phyloP scores from a whole-genome alignment of 257 asterid species.

The Linderniella brevidens region DNA sequence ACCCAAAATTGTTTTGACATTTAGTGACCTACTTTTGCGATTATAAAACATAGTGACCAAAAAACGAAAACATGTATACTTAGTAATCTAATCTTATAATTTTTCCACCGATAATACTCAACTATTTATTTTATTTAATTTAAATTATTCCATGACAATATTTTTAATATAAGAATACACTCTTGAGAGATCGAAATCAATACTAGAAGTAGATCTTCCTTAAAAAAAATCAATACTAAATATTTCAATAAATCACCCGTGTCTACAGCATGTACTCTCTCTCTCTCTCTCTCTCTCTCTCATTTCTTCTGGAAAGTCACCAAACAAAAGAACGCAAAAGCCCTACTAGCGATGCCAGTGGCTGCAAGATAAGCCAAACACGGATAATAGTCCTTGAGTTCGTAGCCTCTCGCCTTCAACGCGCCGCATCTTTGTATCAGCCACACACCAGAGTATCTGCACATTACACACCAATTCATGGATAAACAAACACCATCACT shows the following conservation, averaged over 20 bases:
- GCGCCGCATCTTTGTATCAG: constrained; percentile 79
- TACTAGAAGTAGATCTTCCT: not conserved
- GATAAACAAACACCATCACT: not conserved
- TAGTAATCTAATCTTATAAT: too few species aligned
- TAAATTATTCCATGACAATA: too few species aligned
- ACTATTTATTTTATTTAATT: too few species aligned
- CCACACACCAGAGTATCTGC: constrained; percentile 94
- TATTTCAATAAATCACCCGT: too few species aligned
- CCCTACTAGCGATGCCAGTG: constrained; percentile 45
- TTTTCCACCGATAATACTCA: too few species aligned
- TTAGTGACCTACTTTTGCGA: too few species aligned
- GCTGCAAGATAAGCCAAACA: constrained; percentile 44
- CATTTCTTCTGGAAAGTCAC: constrained; percentile 86
- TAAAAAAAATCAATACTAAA: too few species aligned
- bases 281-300: constrained; percentile 4
- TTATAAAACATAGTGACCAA: too few species aligned
- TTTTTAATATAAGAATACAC: too few species aligned
- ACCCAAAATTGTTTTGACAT: too few species aligned
- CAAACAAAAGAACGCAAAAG: constrained; percentile 55
- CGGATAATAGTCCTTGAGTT: constrained; percentile 43
- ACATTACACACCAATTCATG: too few species aligned
- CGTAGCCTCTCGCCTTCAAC: constrained; percentile 36
- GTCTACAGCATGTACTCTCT: not conserved
- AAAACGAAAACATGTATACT: too few species aligned
- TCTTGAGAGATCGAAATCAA: not conserved